A percentile compares a stretch with the other conserved stretches of the same genome.
phyloP scores from a whole-genome alignment of 2,329 filamentous ascomycete species.

The Ilyonectria destructans region DNA sequence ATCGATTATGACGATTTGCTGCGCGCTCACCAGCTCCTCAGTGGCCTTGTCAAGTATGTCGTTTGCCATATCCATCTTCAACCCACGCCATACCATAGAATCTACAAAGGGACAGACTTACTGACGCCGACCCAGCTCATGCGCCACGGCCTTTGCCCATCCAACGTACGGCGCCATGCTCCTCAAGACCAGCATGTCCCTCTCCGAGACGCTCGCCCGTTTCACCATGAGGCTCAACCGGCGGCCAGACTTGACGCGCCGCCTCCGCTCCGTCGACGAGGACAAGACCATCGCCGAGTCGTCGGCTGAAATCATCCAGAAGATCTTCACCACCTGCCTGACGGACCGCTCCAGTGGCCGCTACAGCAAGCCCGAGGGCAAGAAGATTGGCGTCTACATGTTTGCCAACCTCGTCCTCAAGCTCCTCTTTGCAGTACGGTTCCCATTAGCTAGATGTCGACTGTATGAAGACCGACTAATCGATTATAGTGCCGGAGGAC shows the following conservation, averaged over 20 bases:
- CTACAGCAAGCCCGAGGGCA: constrained; percentile 82
- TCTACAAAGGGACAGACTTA: not conserved
- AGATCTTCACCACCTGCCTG: constrained; percentile 91
- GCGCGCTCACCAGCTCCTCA: constrained; percentile 82
- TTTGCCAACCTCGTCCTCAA: constrained; percentile 94
- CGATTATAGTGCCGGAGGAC: constrained; percentile 80
- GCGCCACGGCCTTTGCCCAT: constrained; percentile 86
- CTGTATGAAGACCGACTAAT: constrained; percentile 19
- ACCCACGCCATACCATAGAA: not conserved
- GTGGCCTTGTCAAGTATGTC: constrained; percentile 81
- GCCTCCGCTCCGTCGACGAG: constrained; percentile 75
- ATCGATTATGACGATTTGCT: constrained; percentile 84
- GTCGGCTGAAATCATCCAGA: constrained; percentile 90
- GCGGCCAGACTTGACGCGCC: constrained; percentile 82
- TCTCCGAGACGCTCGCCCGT: constrained; percentile 85
- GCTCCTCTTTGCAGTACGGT: constrained; percentile 83
- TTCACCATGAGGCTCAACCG: constrained; percentile 89
- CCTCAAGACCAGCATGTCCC: constrained; percentile 85
- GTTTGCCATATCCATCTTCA: not conserved
- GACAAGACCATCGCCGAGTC: constrained; percentile 86
- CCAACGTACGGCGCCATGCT: constrained; percentile 86
- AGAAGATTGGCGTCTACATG: constrained; percentile 90
- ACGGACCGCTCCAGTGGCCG: constrained; percentile 82
- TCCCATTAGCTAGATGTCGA: not conserved
- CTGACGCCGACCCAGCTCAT: constrained; percentile 71